These are phyloP conservation scores for Cordia subcordata DNA, from an alignment of 257 asterid genomes.

Conservation along the genomic window DNA sequence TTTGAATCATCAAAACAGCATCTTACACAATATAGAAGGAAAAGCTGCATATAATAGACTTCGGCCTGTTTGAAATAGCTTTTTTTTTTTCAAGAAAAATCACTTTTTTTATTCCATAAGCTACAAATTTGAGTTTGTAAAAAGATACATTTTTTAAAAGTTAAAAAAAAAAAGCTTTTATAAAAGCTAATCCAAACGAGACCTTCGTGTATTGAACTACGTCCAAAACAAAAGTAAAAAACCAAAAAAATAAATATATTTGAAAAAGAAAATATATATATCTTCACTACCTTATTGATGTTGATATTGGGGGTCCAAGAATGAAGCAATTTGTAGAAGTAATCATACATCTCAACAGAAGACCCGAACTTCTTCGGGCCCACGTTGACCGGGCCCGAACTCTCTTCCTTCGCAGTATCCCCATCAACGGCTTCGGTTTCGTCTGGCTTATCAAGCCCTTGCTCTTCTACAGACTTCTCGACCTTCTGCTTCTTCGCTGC, in stretches of 20 bases:
- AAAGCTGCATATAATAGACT: too few relatives aligned
- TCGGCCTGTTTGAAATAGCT: too few relatives aligned
- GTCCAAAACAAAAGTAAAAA: too few relatives aligned
- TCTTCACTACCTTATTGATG: slow-evolving; percentile 57
- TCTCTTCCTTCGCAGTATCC: slow-evolving; percentile 11
- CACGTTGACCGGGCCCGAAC: slow-evolving; percentile 22
- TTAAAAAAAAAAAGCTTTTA: too few relatives aligned
- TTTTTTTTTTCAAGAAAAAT: too few relatives aligned
- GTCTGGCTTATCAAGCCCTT: slow-evolving; percentile 6
- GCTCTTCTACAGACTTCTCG: slow-evolving; percentile 27
- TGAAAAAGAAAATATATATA: background rate
- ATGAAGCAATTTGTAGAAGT: slow-evolving; percentile 66
- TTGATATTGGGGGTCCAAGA: slow-evolving; percentile 57
- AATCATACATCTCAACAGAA: slow-evolving; percentile 66
- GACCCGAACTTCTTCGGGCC: slow-evolving; percentile 75
- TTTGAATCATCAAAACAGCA: too few relatives aligned
- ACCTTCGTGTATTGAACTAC: too few relatives aligned
- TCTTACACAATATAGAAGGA: too few relatives aligned
- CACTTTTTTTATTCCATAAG: too few relatives aligned
- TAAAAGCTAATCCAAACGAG: too few relatives aligned
- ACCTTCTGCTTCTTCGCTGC: slow-evolving; percentile 41
- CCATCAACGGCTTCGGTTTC: slow-evolving; percentile 10
- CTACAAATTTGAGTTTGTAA: too few relatives aligned
- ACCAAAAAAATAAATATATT: background rate
- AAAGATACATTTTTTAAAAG: too few relatives aligned